These are phyloP conservation scores for Sordariomycetes sp. DNA, from an alignment of 2,329 filamentous ascomycete genomes.

Conservation along the genomic window DNA sequence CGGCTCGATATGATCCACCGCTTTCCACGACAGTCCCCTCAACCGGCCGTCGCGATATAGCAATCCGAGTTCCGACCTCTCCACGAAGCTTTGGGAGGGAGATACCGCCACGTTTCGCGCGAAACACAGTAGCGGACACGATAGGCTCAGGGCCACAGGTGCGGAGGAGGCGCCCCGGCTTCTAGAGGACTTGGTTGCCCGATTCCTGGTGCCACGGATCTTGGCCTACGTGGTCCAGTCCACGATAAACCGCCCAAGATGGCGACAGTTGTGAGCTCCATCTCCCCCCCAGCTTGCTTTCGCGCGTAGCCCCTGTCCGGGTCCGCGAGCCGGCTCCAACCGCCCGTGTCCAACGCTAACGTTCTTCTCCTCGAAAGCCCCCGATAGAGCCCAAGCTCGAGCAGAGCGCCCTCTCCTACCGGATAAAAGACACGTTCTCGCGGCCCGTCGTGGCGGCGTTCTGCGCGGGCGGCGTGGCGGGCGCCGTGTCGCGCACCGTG, in stretches of 20 bases:
- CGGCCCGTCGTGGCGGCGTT: conserved; percentile 87
- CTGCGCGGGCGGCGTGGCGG: conserved; percentile 85
- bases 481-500: conserved; percentile 93
- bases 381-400: not conserved
- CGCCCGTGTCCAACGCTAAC: not conserved
- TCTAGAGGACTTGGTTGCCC: too few species aligned
- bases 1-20: not conserved
- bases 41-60: not conserved
- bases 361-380: not conserved
- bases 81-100: not conserved
- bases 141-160: not conserved
- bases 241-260: not conserved
- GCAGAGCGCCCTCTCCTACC: not conserved
- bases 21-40: not conserved
- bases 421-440: conserved; percentile 39
- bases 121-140: not conserved
- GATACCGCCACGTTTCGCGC: not conserved
- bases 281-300: not conserved
- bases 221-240: not conserved
- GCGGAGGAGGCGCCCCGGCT: not conserved
- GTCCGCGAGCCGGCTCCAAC: not conserved
- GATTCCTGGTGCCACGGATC: not conserved
- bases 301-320: not conserved
- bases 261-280: not conserved
- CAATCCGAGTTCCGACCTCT: not conserved